Base-by-base conservation (phyloP, 257 asterid species). In the Przewalskia tangutica region DNA sequence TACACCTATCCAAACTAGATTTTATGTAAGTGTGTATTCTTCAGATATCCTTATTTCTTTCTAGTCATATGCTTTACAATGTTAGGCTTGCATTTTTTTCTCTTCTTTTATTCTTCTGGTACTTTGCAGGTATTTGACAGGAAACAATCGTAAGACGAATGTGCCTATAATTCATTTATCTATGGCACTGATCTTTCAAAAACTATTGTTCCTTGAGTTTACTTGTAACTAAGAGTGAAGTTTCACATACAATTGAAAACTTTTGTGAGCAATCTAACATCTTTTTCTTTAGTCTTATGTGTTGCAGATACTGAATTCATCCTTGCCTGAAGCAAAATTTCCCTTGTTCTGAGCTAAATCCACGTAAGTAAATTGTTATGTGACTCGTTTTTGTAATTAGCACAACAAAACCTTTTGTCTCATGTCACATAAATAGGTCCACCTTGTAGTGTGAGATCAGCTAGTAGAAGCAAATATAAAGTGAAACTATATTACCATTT, bases 311-410 rank as follows among this genome's bases (percentile, higher is more conserved):
- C 80, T 81, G 85, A 81, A 81, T 83, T 42, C 89, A 88, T 56
- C 51, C 94, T 64, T 94, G 98, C 81, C 82, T 94, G 91, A 87
- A 86, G 92, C 97, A 86, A 82, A 87, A 84, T 54, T 90, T 86
- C 83, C 98, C 98, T 78, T 94, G 98, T 81, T 75, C 82, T 11
- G 87, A 82, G 27, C 82, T 20, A 68, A 58, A 84, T 75, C 82
- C 58, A 67, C 88, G 98, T 89, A 86, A 90, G 95, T 81, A 38
- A 66, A 81, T 54, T 77, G 46, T 59, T 42, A 18, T 6, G 56
- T 14, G 53, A 40, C 50, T n/a, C 50, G 73, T 73, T 32, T 58
- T 54, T 59, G 44, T 48, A 23, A 71, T 71, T 71, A 71, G 38
- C 36, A 42, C 10, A 71, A 71, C 20, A 18, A 71, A 48, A 73